Conservation (phyloP, 208 protist species). For the Naegleria fowleri region DNA sequence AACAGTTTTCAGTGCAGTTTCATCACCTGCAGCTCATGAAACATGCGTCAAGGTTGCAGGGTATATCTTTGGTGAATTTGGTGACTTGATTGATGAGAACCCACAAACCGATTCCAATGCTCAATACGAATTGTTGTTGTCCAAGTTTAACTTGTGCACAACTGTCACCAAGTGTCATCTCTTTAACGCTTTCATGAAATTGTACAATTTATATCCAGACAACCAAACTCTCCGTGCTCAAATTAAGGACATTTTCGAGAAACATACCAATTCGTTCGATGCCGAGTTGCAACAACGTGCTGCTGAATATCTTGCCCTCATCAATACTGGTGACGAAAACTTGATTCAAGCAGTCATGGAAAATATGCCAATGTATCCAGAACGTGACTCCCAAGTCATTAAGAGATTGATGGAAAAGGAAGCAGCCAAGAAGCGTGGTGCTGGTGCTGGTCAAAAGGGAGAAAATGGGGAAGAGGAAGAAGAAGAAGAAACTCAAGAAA, state of each 20-base stretch:
- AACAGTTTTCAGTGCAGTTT: slow-evolving; percentile 75
- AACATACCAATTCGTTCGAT: slow-evolving; percentile 67
- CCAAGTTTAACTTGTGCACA: slow-evolving; percentile 59
- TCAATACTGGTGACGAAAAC: slow-evolving; percentile 55
- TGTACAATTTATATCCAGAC: slow-evolving; percentile 82
- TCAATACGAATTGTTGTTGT: slow-evolving; percentile 74
- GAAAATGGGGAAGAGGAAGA: slow-evolving; percentile 26
- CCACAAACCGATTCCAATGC: slow-evolving; percentile 58
- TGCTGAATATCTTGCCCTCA: slow-evolving; percentile 82
- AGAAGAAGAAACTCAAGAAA: neutral
- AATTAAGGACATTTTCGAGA: slow-evolving; percentile 64
- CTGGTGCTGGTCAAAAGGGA: neutral
- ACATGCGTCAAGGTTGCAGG: slow-evolving; percentile 55
- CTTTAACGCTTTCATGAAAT: slow-evolving; percentile 87
- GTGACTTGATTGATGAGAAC: slow-evolving; percentile 88
- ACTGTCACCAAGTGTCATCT: slow-evolving; percentile 75
- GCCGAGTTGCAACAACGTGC: slow-evolving; percentile 94
- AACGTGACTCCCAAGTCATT: slow-evolving; percentile 16
- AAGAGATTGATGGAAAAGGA: slow-evolving; percentile 28
- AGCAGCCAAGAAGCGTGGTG: slow-evolving; percentile 26
- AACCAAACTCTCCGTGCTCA: slow-evolving; percentile 59
- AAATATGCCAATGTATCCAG: slow-evolving; percentile 52
- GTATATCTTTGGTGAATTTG: slow-evolving; percentile 94
- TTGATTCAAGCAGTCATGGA: slow-evolving; percentile 64
- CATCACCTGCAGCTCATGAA: slow-evolving; percentile 40